These are phyloP conservation scores for Podospora bellae-mahoneyi DNA, from an alignment of 495 filamentous ascomycete genomes.

Conservation along the genomic window DNA sequence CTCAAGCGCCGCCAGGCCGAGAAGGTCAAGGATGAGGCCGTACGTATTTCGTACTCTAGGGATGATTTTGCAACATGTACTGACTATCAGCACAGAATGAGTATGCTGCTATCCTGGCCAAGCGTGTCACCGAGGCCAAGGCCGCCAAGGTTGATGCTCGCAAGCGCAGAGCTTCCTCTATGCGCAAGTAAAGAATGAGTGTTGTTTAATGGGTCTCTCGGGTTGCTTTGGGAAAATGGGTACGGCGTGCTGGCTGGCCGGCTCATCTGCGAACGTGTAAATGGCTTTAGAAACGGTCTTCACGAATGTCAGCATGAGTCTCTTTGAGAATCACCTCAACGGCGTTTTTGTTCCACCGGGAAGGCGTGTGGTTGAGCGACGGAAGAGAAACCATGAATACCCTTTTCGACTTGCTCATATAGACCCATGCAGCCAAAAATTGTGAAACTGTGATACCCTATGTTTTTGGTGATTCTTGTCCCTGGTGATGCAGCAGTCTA, in stretches of 20 bases:
- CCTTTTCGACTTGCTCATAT: constrained; percentile 1
- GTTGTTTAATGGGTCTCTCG: constrained; percentile 40
- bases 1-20: constrained; percentile 96
- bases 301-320: constrained; percentile 31
- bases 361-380: constrained; percentile 6
- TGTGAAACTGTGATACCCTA: background rate
- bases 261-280: constrained; percentile 34
- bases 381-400: constrained; percentile 13
- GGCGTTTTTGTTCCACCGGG: background rate
- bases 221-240: constrained; percentile 38
- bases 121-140: constrained; percentile 94
- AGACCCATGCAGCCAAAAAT: constrained; percentile 1
- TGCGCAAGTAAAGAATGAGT: constrained; percentile 72
- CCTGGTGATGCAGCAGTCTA: background rate
- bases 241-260: constrained; percentile 34
- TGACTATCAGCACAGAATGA: constrained; percentile 65
- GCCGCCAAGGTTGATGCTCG: constrained; percentile 82
- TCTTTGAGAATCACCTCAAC: constrained; percentile 25
- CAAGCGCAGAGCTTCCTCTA: constrained; percentile 93
- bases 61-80: constrained; percentile 13
- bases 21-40: constrained; percentile 94
- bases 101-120: constrained; percentile 88
- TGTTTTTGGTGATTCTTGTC: background rate
- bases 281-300: constrained; percentile 26
- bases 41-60: constrained; percentile 53